Evolutionary conservation across 345 rosid species (phyloP).

Genomic region (Limnanthes douglasii): DNA sequence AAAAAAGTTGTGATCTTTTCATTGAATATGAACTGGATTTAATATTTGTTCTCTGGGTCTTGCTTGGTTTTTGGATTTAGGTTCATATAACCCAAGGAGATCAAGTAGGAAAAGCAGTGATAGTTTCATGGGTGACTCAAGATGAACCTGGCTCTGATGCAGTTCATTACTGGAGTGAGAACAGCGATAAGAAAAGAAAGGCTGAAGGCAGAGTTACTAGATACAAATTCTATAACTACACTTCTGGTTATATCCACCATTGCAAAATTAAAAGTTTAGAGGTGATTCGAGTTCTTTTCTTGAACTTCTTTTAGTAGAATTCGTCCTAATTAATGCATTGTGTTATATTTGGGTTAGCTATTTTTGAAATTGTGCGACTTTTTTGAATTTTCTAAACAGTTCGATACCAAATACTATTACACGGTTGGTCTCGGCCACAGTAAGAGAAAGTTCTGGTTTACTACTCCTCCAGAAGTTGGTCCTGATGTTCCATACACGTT

Average conservation of each 20-base stretch:
- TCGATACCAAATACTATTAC: conserved; percentile 45
- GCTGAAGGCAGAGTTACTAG: conserved; percentile 33
- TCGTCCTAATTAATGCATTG: too few relatives aligned
- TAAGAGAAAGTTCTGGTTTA: conserved; percentile 40
- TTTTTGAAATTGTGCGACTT: too few relatives aligned
- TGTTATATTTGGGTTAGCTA: not conserved
- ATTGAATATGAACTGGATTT: too few relatives aligned
- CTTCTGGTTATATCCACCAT: conserved; percentile 85
- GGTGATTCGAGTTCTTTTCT: conserved; percentile 21
- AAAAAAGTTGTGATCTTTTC: too few relatives aligned
- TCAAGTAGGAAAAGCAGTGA: conserved; percentile 61
- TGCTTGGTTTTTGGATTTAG: conserved; percentile 17
- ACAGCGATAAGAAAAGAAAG: conserved; percentile 17
- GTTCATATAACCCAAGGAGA: conserved; percentile 96
- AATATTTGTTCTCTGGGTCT: not conserved
- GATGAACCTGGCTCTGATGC: conserved; percentile 44
- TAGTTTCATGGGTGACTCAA: conserved; percentile 82
- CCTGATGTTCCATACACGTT: conserved; percentile 61
- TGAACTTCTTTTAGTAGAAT: too few relatives aligned
- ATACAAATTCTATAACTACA: conserved; percentile 46
- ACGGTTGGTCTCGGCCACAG: conserved; percentile 37
- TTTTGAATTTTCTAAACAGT: too few relatives aligned
- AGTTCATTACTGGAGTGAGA: conserved; percentile 59
- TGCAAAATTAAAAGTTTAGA: conserved; percentile 43
- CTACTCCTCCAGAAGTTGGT: conserved; percentile 52